Evolutionary conservation across 495 filamentous ascomycete species (phyloP), one percentile per base, ranked within the genome.

Genomic region (Astrothelium subdiscretum): DNA sequence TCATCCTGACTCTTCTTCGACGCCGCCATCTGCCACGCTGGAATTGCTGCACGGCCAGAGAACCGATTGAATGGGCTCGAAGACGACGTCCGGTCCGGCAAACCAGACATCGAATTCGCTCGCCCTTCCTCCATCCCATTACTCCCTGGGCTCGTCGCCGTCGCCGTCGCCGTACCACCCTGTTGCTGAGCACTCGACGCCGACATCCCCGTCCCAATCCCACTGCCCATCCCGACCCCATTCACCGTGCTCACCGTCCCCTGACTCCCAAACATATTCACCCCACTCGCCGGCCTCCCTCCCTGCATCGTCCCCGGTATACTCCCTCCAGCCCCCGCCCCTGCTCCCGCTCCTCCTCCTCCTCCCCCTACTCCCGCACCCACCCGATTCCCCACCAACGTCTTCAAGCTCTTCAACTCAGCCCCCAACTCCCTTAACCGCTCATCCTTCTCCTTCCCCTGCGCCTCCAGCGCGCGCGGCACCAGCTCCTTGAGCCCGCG

Each of bases 381-480:
- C 76, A 95, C 83, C 66, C 90, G 80, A 73, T 95, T 94, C 48
- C 82, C 83, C 71, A 97, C 78, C 60, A 99, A 77, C 22, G 86
- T 85, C 77, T 97, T 97, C 62, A 99, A 76, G 72, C 91, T 95
- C 83, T 88, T 91, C 63, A 99, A 79, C 73, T 99, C 94, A 11
- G 80, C 81, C 61, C 90, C 87, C 58, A 99, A 81, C 60, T 97
- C 95, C 72, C 83, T 88, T 57, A 99, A 74, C 35, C 89, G 79
- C 62, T 77, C 82, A 72, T 97, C 92, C 44, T 87, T 89, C 54
- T 81, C 78, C 64, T 92, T 90, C 72, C 92, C 91, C 70, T 95
- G 90, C 63, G 85, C 87, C 67, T 91, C 81, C 65, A 99, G 79
- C 2, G 91, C 92, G 68, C 87, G 88, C 15, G 95, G 92, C 63